Conservation (phyloP, 78 protist genomes). For the Guillardia theta region DNA sequence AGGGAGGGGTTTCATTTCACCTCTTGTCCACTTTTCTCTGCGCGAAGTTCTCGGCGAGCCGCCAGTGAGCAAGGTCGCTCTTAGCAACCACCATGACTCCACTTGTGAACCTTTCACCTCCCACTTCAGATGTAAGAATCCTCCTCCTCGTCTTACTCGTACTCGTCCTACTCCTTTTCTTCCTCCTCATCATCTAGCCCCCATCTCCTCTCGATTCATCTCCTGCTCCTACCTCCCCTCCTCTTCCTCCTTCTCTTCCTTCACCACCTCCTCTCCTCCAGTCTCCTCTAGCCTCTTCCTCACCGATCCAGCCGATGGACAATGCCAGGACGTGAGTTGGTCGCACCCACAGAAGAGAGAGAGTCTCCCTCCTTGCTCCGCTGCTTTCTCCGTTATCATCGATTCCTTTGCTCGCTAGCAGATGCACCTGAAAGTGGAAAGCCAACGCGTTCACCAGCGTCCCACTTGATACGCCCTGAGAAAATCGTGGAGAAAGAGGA, state of each 20-base stretch:
- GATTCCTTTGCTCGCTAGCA: neutral
- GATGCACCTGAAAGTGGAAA: neutral
- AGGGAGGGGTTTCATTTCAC: neutral
- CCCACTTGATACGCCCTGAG: neutral
- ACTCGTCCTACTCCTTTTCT: neutral
- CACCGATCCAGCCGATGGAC: neutral
- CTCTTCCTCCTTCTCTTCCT: neutral
- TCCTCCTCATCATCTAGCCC: neutral
- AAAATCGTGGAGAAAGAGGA: neutral
- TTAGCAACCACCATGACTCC: neutral
- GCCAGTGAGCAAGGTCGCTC: neutral
- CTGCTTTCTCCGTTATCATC: neutral
- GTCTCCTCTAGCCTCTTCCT: neutral
- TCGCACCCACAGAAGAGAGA: neutral
- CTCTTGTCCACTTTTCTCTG: neutral
- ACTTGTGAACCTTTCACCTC: neutral
- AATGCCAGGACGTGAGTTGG: neutral
- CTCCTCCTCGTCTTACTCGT: neutral
- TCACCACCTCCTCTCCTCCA: neutral
- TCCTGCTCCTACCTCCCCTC: neutral
- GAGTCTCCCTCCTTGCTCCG: neutral
- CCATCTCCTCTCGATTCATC: too few species aligned
- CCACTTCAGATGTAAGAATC: neutral
- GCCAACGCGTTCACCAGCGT: neutral
- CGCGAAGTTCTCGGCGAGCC: neutral